Evolutionary conservation across 179 eudicot genomes (phyloP), one percentile per base, ranked within the genome.

Genomic region (Silene coronaria): DNA sequence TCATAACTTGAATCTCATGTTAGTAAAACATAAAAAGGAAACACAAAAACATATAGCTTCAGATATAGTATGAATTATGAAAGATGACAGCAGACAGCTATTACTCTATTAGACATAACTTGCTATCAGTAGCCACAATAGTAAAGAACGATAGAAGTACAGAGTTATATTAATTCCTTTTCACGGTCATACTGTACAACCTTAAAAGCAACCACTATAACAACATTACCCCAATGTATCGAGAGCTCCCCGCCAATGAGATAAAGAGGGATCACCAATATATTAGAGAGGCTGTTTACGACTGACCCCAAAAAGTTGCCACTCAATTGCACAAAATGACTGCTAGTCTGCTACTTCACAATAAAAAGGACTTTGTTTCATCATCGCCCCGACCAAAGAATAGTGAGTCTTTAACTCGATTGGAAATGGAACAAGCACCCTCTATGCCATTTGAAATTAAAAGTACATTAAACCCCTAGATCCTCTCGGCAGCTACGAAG

Each of bases 151-250:
- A 58, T 21, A 27, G 27, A 59, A 26, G 3, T 27, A 42, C 12
- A 67, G 48, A 17, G 63, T 36, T 68, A 38, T 30, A 17, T 66
- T 32, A 66, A 16, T 22, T 67, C 71, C 71, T 67, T 67, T 38
- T 6, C 11, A 26, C 53, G 36, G 48, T 30, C 23, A 4, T 7
- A 4, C 46, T 11, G n/a, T 60, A 64, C 19, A 66, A 66, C 48
- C 48, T 66, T 66, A 7, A 17, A 34, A 19, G 48, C 23, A 32
- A 32, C 46, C 70, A 0, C 57, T 51, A 22, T 59, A 38, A 38
- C 45, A 38, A 38, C 45, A 8, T 38, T 7, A 51, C 6, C 19
- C 6, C n/a, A 51, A 51, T 51, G 57, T 38, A 38, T 9, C 12
- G 45, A 38, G 45, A 9, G 12, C 45, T 38, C 45, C 6, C 12